These are phyloP conservation scores for Diaporthe eres DNA, from an alignment of 2,329 filamentous ascomycete genomes.

Conservation along the genomic window DNA sequence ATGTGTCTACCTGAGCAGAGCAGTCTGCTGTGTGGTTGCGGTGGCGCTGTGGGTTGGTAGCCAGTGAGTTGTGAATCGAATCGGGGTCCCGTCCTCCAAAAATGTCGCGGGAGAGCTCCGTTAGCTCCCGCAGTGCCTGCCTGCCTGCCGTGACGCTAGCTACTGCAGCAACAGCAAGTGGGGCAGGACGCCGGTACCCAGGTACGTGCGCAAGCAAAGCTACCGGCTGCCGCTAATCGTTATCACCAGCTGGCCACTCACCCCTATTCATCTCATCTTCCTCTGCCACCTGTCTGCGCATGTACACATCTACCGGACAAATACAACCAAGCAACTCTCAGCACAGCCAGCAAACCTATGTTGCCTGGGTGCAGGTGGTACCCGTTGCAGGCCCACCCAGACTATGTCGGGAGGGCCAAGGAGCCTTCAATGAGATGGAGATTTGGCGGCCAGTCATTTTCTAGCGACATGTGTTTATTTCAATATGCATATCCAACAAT, in stretches of 20 bases:
- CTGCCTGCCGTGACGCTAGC: constrained; percentile 22
- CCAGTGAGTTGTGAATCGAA: constrained; percentile 9
- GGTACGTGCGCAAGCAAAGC: neutral
- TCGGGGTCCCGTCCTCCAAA: constrained; percentile 18
- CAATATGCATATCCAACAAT: constrained; percentile 14
- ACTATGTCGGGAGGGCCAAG: neutral
- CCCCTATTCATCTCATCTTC: constrained; percentile 19
- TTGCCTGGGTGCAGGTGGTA: neutral
- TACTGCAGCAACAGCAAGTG: constrained; percentile 25
- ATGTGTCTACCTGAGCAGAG: neutral
- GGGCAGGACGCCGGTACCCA: constrained; percentile 1
- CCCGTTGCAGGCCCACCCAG: neutral
- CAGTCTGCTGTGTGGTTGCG: constrained; percentile 1
- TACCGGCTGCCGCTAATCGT: neutral
- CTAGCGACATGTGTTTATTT: neutral
- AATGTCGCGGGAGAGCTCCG: constrained; percentile 27
- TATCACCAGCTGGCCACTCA: neutral
- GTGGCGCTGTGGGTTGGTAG: constrained; percentile 1
- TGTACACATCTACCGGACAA: no score
- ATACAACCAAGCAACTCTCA: neutral
- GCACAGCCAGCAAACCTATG: neutral
- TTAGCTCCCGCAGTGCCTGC: constrained; percentile 28
- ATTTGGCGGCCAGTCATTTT: neutral
- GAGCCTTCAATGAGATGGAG: neutral
- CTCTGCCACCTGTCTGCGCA: neutral